A percentile compares a stretch with the other conserved stretches of the same genome.
phyloP scores from a whole-genome alignment of 768 basidiomycete genomes.

The Solioccasus polychromus region DNA sequence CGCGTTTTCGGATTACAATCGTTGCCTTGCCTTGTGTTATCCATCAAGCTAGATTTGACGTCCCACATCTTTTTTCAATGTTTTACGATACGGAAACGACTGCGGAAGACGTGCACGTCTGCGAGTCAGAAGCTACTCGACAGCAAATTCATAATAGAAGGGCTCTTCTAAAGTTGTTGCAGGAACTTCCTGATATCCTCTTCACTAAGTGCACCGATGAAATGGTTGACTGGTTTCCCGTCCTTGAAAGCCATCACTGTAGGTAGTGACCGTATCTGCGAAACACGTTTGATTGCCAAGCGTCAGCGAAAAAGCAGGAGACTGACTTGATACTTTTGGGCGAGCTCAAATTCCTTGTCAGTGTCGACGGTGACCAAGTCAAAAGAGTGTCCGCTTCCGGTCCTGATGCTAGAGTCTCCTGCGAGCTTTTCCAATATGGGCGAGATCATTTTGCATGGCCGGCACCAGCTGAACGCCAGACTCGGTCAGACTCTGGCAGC shows the following conservation, averaged over 20 bases:
- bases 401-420: conserved; percentile 37
- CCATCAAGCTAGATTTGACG: conserved; percentile 5
- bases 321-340: conserved; percentile 45
- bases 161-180: conserved; percentile 31
- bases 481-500: conserved; percentile 2
- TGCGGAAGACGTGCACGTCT: conserved; percentile 1
- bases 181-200: conserved; percentile 45
- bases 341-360: conserved; percentile 53
- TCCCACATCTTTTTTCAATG: not conserved
- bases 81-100: conserved; percentile 11
- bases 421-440: conserved; percentile 67
- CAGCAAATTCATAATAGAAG: not conserved
- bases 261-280: conserved; percentile 69
- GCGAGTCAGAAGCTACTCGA: not conserved
- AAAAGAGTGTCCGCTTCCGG: conserved; percentile 54
- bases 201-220: conserved; percentile 58
- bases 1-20: conserved; percentile 10
- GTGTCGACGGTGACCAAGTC: conserved; percentile 74
- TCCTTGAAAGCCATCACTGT: conserved; percentile 77
- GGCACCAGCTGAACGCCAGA: conserved; percentile 60
- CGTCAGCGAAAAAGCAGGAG: not conserved
- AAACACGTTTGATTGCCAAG: not conserved
- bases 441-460: conserved; percentile 70
- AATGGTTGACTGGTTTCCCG: conserved; percentile 55
- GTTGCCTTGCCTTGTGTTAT: conserved; percentile 9